Conservation (phyloP, 352 stramenopile genomes). For the Peronospora belbahrii region DNA sequence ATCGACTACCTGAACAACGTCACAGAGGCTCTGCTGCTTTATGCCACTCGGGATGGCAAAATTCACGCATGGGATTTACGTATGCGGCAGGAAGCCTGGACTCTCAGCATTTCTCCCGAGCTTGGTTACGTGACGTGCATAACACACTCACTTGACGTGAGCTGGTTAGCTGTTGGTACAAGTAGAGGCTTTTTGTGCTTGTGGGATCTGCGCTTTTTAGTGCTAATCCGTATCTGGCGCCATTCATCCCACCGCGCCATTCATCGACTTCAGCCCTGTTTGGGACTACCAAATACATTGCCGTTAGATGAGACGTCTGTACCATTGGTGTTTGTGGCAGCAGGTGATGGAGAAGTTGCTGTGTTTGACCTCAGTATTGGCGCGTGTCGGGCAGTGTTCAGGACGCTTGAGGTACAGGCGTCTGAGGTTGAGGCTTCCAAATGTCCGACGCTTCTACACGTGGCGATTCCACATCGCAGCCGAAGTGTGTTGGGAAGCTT, state of each 20-base stretch:
- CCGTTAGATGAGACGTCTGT: slow-evolving; percentile 65
- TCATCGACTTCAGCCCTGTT: slow-evolving; percentile 80
- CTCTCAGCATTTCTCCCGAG: slow-evolving; percentile 88
- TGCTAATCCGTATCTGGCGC: slow-evolving; percentile 93
- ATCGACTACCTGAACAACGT: slow-evolving; percentile 96
- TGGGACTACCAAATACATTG: slow-evolving; percentile 73
- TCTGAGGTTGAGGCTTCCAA: slow-evolving; percentile 68
- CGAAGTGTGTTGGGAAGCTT: slow-evolving; percentile 67
- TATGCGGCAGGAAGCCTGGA: slow-evolving; percentile 88
- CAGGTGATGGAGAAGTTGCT: slow-evolving; percentile 88
- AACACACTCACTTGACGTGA: slow-evolving; percentile 90
- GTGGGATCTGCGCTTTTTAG: slow-evolving; percentile 94
- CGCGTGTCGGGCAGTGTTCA: slow-evolving; percentile 88
- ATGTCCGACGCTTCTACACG: slow-evolving; percentile 66
- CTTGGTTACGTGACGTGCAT: slow-evolving; percentile 94
- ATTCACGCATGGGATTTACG: slow-evolving; percentile 91
- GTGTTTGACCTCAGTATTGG: slow-evolving; percentile 86
- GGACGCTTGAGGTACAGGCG: slow-evolving; percentile 72
- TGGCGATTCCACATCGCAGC: slow-evolving; percentile 68
- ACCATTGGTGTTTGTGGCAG: slow-evolving; percentile 91
- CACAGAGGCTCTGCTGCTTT: slow-evolving; percentile 90
- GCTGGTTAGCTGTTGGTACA: slow-evolving; percentile 92
- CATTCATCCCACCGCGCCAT: slow-evolving; percentile 90
- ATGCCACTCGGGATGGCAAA: slow-evolving; percentile 88
- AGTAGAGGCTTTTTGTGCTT: slow-evolving; percentile 92